Evolutionary conservation across 1,139 yeast genomes (phyloP), one percentile per base, ranked within the genome.

Genomic region (Taphrina betulina): DNA sequence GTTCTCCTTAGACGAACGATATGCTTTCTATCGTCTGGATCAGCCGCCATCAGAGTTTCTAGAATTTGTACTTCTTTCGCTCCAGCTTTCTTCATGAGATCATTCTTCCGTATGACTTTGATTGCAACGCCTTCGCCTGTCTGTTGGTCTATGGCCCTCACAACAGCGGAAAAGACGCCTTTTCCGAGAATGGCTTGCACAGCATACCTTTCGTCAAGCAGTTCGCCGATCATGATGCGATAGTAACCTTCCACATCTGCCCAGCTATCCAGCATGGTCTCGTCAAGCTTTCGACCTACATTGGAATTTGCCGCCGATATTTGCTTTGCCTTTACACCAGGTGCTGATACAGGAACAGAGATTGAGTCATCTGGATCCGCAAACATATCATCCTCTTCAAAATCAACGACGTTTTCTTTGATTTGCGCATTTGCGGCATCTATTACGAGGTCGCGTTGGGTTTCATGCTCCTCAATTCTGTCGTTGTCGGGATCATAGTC

Each of bases 181-280:
- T 86, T 88, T 4, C 96, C 96, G 69, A 88, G 85, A 0, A 95
- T 86, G 1, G 95, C 94, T 64, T 85, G 92, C 10, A 95, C 95
- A 62, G 85, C 72, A 37, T 86, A 71, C 60, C 80, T 76, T 33
- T 78, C 72, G 17, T 86, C 82, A 23, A 80, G 71, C 64, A 84
- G 83, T 51, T 95, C 74, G 50, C 80, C 80, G 63, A 83, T 79
- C 29, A 90, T 79, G 36, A 85, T 82, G 48, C 85, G 78, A 66
- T 86, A 88, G 69, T 89, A 94, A 0, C 96, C 96, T 62, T 87
- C 89, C 52, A 81, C 81, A 67, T 88, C 96, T 53, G 70, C 73
- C 69, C 72, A 69, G 44, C 64, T 66, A 54, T 69, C 72, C 28
- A 67, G 64, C 60, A 68, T 62, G 12, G 34, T 29, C 19, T 38